These are phyloP conservation scores for Xerocomus brunneocitrinus DNA, from an alignment of 768 basidiomycete species.

Conservation along the genomic window DNA sequence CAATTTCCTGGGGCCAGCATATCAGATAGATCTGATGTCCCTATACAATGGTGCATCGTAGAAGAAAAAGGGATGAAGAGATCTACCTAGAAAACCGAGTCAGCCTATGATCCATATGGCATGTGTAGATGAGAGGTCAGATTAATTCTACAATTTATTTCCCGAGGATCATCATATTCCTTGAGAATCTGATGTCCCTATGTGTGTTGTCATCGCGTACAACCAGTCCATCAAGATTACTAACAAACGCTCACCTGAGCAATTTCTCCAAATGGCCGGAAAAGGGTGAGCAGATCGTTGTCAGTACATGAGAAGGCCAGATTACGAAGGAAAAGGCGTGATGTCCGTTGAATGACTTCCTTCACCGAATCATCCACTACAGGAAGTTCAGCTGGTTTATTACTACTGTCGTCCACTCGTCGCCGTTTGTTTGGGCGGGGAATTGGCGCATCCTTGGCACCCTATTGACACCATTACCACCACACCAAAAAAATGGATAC, in stretches of 20 bases:
- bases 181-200: conserved; percentile 33
- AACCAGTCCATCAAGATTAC: neutral
- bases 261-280: conserved; percentile 65
- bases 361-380: conserved; percentile 32
- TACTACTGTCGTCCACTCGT: conserved; percentile 37
- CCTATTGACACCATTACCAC: conserved; percentile 37
- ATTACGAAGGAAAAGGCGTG: conserved; percentile 90
- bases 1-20: conserved; percentile 44
- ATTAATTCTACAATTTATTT: conserved; percentile 58
- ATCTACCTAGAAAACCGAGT: conserved; percentile 12
- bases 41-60: conserved; percentile 27
- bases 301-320: conserved; percentile 82
- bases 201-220: conserved; percentile 38
- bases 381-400: conserved; percentile 4
- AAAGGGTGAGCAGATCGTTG: conserved; percentile 60
- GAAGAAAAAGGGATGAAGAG: neutral
- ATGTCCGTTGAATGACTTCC: conserved; percentile 62
- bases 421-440: conserved; percentile 70
- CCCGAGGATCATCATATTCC: conserved; percentile 32
- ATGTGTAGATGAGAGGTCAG: conserved; percentile 10
- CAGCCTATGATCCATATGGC: neutral
- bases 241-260: conserved; percentile 56
- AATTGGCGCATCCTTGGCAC: conserved; percentile 60
- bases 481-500: conserved; percentile 2
- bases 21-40: conserved; percentile 50